A percentile compares a stretch with the other conserved stretches of the same genome.
phyloP scores from a whole-genome alignment of 177 flowering plant genomes.

The Tripterygium wilfordii region DNA sequence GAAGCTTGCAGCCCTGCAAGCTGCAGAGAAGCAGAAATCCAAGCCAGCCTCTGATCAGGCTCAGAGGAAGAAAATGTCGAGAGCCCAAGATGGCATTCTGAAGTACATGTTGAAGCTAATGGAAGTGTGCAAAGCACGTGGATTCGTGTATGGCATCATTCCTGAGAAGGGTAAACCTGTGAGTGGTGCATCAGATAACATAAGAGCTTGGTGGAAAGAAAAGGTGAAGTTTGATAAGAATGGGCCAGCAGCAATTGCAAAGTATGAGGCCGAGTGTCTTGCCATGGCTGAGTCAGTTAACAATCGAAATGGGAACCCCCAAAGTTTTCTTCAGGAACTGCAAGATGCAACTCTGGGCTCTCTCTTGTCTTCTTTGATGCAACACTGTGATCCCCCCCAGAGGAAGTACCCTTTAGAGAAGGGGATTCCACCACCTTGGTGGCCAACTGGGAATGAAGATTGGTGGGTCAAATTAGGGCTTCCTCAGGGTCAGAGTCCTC shows the following conservation, averaged over 20 bases:
- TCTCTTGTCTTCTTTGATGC: slow-evolving; percentile 73
- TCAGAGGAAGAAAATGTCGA: slow-evolving; percentile 71
- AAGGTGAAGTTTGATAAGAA: slow-evolving; percentile 80
- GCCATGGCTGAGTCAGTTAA: slow-evolving; percentile 30
- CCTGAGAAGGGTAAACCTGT: slow-evolving; percentile 84
- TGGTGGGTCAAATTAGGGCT: slow-evolving; percentile 62
- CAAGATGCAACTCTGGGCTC: slow-evolving; percentile 79
- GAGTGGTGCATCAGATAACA: slow-evolving; percentile 73
- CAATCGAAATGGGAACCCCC: slow-evolving; percentile 29
- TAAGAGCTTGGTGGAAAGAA: slow-evolving; percentile 83
- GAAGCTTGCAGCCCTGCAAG: slow-evolving; percentile 51
- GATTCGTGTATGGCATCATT: slow-evolving; percentile 67
- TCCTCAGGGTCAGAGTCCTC: slow-evolving; percentile 46
- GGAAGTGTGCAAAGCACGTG: slow-evolving; percentile 86
- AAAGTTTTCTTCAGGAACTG: slow-evolving; percentile 52
- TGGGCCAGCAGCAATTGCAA: slow-evolving; percentile 72
- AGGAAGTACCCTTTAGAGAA: slow-evolving; percentile 69
- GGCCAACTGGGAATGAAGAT: slow-evolving; percentile 68
- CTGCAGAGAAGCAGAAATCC: slow-evolving; percentile 58
- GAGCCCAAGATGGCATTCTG: slow-evolving; percentile 77
- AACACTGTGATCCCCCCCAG: slow-evolving; percentile 77
- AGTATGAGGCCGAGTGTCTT: slow-evolving; percentile 59
- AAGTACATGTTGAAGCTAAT: slow-evolving; percentile 79
- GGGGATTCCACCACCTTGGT: slow-evolving; percentile 73
- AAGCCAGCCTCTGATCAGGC: slow-evolving; percentile 66